These are phyloP conservation scores for Penicillium coffeae DNA, from an alignment of 495 filamentous ascomycete genomes.

Conservation along the genomic window DNA sequence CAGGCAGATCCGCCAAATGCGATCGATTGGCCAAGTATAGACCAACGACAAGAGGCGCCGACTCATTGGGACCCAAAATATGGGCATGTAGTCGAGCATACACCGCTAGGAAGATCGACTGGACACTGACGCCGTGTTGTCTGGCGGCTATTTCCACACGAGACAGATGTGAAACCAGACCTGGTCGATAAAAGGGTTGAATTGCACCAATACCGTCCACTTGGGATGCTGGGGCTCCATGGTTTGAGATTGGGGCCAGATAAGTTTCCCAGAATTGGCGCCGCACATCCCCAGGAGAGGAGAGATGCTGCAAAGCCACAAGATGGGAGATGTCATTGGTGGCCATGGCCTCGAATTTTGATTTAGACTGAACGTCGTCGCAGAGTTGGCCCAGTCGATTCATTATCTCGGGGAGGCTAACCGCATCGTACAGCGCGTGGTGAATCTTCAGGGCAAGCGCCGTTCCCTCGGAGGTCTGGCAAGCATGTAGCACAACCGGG, in stretches of 20 bases:
- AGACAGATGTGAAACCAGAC: slow-evolving; percentile 25
- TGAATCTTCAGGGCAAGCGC: slow-evolving; percentile 31
- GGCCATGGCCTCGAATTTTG: not conserved
- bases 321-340: slow-evolving; percentile 22
- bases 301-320: slow-evolving; percentile 26
- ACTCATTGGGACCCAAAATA: slow-evolving; percentile 2
- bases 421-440: slow-evolving; percentile 36
- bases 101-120: slow-evolving; percentile 31
- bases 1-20: slow-evolving; percentile 23
- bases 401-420: slow-evolving; percentile 28
- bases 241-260: slow-evolving; percentile 18
- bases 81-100: slow-evolving; percentile 30
- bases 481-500: slow-evolving; percentile 26
- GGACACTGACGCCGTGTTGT: slow-evolving; percentile 27
- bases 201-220: slow-evolving; percentile 16
- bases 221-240: not conserved
- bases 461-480: slow-evolving; percentile 16
- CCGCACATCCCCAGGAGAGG: slow-evolving; percentile 22
- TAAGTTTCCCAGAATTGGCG: slow-evolving; percentile 32
- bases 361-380: slow-evolving; percentile 1
- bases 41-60: slow-evolving; percentile 20
- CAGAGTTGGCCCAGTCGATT: slow-evolving; percentile 20
- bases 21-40: slow-evolving; percentile 37
- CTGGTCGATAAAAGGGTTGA: slow-evolving; percentile 25
- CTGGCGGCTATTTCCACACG: slow-evolving; percentile 25